Evolutionary conservation across 2,329 filamentous ascomycete genomes (phyloP), one percentile per base, ranked within the genome.

Genomic region (Trichoderma afroharzianum): DNA sequence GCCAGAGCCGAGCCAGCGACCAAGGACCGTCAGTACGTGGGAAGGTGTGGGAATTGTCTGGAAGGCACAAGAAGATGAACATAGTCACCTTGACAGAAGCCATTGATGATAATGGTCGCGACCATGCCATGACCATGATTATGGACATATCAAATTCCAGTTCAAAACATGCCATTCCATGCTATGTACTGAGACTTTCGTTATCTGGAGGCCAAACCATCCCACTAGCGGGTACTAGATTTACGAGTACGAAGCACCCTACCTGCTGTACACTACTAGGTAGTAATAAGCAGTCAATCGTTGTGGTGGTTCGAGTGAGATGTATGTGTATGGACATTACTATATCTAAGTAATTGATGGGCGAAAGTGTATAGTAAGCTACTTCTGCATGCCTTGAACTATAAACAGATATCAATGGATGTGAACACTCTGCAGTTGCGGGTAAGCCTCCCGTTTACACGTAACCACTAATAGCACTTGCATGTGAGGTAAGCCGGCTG

Each of bases 371-470:
- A 32, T 21, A 24, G 18, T 58, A n/a, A 32, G 24, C 55, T 58
- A 32, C 6, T 32, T 9, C 24, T 32, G 9, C 39, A 15, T 36
- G 5, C 14, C 7, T 53, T 24, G 47, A 24, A 53, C 26, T 43
- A 30, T 30, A 18, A 32, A 12, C 53, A 43, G 39, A 43, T 59
- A 15, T 33, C 15, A 61, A 68, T n/a, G n/a, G 28, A 21, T 26
- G 55, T n/a, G 36, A 39, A 57, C 50, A 21, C n/a, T 30, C 28
- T 18, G n/a, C 26, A 36, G 26, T 14, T 28, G 43, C 63, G 55
- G 30, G 64, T 68, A 68, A 68, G 64, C 50, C 32, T 15, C 53
- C 64, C 53, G 33, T 47, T 59, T 68, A 43, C 64, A 68, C 66
- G 63, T 67, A 67, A 67, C 55, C 53, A 55, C 50, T 58, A 43